Evolutionary conservation across 2,329 filamentous ascomycete genomes (phyloP).

Genomic region (Phialophora macrospora): DNA sequence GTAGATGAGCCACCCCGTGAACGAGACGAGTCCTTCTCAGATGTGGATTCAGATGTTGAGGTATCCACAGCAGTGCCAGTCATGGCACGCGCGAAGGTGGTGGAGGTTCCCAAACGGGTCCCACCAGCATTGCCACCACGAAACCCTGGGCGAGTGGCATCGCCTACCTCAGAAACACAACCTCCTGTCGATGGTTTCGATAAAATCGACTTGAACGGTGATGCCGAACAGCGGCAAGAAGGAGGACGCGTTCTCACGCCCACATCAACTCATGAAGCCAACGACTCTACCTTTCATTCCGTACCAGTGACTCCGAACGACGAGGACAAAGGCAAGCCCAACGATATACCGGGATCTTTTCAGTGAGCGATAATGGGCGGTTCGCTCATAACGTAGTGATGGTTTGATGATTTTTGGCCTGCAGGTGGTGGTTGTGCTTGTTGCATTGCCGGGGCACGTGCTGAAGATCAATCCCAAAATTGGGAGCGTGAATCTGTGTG

Average conservation of each 20-base stretch:
- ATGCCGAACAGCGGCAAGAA: conserved; percentile 32
- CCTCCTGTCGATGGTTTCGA: conserved; percentile 42
- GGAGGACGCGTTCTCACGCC: conserved; percentile 19
- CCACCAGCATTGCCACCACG: conserved; percentile 78
- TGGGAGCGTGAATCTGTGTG: conserved; percentile 47
- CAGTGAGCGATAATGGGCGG: conserved; percentile 17
- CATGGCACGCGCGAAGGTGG: conserved; percentile 76
- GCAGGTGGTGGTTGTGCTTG: background rate
- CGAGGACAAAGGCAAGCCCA: conserved; percentile 26
- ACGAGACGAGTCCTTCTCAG: conserved; percentile 33
- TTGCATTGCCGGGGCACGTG: conserved; percentile 50
- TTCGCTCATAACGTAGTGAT: conserved; percentile 3
- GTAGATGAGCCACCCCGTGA: conserved; percentile 24
- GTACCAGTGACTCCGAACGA: conserved; percentile 36
- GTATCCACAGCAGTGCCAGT: conserved; percentile 67
- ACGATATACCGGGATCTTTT: conserved; percentile 30
- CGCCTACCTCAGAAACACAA: conserved; percentile 39
- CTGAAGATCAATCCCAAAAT: conserved; percentile 46
- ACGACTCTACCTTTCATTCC: conserved; percentile 34
- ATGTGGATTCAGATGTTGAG: conserved; percentile 44
- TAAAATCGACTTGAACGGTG: conserved; percentile 42
- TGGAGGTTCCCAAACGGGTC: conserved; percentile 80
- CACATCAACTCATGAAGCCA: conserved; percentile 23
- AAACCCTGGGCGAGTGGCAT: conserved; percentile 61
- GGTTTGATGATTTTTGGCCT: conserved; percentile 5